A percentile compares a stretch with the other conserved stretches of the same genome.
phyloP scores from a whole-genome alignment of 148 eudicot species.

The Cornus florida region DNA sequence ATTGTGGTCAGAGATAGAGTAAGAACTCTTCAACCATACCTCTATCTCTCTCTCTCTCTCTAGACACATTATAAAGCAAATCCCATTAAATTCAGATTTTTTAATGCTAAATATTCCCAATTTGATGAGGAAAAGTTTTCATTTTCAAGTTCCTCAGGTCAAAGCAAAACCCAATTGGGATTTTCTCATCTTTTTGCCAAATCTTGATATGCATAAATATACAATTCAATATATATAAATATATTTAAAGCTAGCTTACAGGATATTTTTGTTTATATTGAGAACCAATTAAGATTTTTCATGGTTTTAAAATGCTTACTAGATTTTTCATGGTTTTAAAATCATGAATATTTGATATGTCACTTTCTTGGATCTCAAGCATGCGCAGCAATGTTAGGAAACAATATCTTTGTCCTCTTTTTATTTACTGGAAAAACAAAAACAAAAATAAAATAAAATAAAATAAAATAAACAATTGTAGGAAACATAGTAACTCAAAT shows the following conservation, averaged over 20 bases:
- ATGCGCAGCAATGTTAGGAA: conserved; percentile 36
- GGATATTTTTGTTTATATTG: too few species aligned
- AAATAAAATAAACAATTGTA: too few species aligned
- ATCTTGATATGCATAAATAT: too few species aligned
- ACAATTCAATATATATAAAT: too few species aligned
- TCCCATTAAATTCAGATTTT: not conserved
- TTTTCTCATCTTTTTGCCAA: not conserved
- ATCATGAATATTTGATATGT: not conserved
- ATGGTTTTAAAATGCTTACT: too few species aligned
- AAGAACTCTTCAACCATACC: conserved; percentile 16
- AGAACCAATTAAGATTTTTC: too few species aligned
- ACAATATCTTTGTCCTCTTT: too few species aligned
- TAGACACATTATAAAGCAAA: not conserved
- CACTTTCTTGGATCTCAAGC: conserved; percentile 59
- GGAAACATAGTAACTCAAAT: conserved; percentile 19
- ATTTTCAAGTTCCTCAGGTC: not conserved
- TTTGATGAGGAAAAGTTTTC: not conserved
- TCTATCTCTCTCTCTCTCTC: not conserved
- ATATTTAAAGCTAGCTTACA: too few species aligned
- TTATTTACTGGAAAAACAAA: too few species aligned
- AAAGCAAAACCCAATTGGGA: not conserved
- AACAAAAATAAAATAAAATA: too few species aligned
- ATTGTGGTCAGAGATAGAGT: conserved; percentile 83
- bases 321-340: too few species aligned
- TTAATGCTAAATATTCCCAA: not conserved